These are phyloP conservation scores for Violaceomyces palustris DNA, from an alignment of 1,284 basidiomycete species.

Conservation along the genomic window DNA sequence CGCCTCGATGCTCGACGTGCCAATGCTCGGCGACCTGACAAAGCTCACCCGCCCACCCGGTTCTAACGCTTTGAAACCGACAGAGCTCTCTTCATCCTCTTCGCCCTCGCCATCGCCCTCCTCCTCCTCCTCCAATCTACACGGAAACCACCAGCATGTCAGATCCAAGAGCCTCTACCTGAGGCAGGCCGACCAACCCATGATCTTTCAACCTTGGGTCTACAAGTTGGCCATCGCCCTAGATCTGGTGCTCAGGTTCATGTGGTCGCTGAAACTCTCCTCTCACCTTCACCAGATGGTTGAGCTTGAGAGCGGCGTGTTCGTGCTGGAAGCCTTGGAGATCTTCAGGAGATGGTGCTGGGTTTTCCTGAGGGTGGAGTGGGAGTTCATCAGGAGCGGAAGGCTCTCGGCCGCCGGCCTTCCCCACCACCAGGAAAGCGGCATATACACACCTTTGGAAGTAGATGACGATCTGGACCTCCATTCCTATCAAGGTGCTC, in stretches of 20 bases:
- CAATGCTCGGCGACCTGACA: too few species aligned
- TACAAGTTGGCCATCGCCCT: conserved; percentile 80
- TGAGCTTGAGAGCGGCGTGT: conserved; percentile 77
- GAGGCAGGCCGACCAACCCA: not conserved
- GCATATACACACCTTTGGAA: too few species aligned
- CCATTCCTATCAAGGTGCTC: too few species aligned
- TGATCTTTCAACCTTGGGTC: conserved; percentile 55
- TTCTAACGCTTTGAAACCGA: too few species aligned
- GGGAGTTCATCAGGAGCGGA: conserved; percentile 35
- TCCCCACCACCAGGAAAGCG: too few species aligned
- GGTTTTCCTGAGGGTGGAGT: conserved; percentile 88
- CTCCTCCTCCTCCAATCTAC: not conserved
- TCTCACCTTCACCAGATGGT: conserved; percentile 77
- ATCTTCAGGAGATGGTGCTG: conserved; percentile 86
- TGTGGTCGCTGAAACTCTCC: conserved; percentile 88
- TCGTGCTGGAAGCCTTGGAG: conserved; percentile 86
- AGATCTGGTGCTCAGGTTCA: conserved; percentile 84
- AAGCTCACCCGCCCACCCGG: too few species aligned
- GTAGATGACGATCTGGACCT: too few species aligned
- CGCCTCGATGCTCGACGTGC: conserved; percentile 5
- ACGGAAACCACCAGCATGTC: not conserved
- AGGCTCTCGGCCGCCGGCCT: too few species aligned
- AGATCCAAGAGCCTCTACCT: not conserved
- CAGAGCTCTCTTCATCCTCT: not conserved
- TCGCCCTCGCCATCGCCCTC: not conserved